A percentile compares a stretch with the other conserved stretches of the same genome.
Evolutionary conservation across 2,329 filamentous ascomycete genomes (phyloP).

Genomic region (Pyrenophora tritici-repentis): DNA sequence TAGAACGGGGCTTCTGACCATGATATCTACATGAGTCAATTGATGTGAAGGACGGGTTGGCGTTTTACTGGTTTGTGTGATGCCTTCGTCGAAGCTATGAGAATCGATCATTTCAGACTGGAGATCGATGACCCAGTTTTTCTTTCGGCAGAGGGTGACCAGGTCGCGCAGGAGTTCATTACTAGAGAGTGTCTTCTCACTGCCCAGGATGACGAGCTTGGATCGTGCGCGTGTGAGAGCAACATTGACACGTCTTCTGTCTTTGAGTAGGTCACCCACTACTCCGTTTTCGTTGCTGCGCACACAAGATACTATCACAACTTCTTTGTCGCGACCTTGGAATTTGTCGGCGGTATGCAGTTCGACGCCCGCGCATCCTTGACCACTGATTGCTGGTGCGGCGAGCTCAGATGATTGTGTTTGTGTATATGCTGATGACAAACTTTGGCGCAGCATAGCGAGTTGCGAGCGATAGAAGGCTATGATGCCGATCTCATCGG

Average conservation of each 20-base stretch:
- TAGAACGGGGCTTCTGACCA: constrained; percentile 4
- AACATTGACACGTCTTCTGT: constrained; percentile 94
- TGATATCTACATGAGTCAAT: not conserved
- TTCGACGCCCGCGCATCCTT: constrained; percentile 63
- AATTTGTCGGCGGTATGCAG: constrained; percentile 98
- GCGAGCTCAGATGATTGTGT: constrained; percentile 52
- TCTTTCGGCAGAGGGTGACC: constrained; percentile 74
- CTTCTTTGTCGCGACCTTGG: constrained; percentile 93
- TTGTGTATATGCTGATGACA: constrained; percentile 59
- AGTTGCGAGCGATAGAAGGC: constrained; percentile 96
- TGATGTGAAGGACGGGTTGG: constrained; percentile 6
- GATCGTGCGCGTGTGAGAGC: constrained; percentile 91
- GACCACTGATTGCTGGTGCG: constrained; percentile 17
- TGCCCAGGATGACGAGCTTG: constrained; percentile 88
- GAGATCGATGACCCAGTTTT: constrained; percentile 80
- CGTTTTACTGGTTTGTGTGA: constrained; percentile 44
- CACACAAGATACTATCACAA: constrained; percentile 85
- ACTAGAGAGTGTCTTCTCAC: constrained; percentile 70
- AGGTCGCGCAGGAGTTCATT: constrained; percentile 79
- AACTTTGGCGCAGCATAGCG: constrained; percentile 74
- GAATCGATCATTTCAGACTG: constrained; percentile 65
- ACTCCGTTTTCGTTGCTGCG: constrained; percentile 79
- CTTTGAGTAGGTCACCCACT: constrained; percentile 89
- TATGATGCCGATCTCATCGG: constrained; percentile 86
- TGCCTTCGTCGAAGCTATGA: constrained; percentile 68